Percentiles rank a stretch among this genome's conserved stretches.
Conservation (phyloP, 2,329 filamentous ascomycete species). For the Fusarium proliferatum region DNA sequence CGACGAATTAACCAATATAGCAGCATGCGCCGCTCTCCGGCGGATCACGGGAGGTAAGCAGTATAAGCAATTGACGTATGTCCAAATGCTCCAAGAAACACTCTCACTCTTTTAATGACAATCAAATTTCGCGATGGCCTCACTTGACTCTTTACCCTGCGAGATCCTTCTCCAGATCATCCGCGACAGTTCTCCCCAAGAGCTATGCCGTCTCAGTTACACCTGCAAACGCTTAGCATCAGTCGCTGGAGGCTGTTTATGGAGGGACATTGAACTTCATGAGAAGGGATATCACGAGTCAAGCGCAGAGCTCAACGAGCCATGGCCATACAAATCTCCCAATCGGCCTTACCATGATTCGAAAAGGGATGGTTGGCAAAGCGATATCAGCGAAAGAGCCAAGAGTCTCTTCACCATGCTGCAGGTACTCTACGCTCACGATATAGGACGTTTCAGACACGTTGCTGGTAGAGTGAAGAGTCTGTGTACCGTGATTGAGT, state of each 20-base stretch:
- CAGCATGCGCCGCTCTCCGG: background rate
- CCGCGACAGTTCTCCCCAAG: background rate
- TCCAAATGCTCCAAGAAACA: accelerated
- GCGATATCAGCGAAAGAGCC: background rate
- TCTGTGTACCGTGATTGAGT: constrained; percentile 19
- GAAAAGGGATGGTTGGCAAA: background rate
- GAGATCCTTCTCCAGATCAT: constrained; percentile 13
- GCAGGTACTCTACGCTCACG: background rate
- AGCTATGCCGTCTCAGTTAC: background rate
- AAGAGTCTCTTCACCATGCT: constrained; percentile 1
- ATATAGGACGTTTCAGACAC: background rate
- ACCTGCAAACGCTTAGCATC: constrained; percentile 6
- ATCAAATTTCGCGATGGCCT: background rate
- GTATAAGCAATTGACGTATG: background rate
- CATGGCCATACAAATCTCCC: background rate
- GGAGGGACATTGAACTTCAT: constrained; percentile 32
- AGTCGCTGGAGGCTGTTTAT: background rate
- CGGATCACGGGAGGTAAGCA: background rate
- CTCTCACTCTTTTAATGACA: accelerated
- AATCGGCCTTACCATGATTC: background rate
- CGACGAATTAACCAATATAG: background rate
- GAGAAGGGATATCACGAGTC: constrained; percentile 24
- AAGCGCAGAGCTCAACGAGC: constrained; percentile 6
- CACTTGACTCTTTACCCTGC: background rate
- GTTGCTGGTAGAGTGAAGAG: constrained; percentile 10